These are phyloP conservation scores for Phanerochaete sordida DNA, from an alignment of 768 basidiomycete species.

Conservation along the genomic window DNA sequence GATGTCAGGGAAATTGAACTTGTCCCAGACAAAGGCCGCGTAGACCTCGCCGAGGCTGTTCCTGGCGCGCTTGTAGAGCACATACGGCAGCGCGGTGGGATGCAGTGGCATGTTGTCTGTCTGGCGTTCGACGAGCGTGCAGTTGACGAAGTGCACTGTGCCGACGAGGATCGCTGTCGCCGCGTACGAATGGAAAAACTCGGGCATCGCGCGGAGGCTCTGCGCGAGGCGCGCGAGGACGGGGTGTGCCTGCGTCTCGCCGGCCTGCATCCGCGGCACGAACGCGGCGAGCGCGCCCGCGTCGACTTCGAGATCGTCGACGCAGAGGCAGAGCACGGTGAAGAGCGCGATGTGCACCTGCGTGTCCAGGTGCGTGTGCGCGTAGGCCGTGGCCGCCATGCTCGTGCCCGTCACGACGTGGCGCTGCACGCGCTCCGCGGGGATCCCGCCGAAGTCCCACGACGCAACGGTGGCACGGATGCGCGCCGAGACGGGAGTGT, in stretches of 20 bases:
- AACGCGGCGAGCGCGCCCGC: constrained; percentile 1
- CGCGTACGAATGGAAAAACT: constrained; percentile 26
- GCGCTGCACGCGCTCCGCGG: not conserved
- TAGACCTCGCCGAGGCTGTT: constrained; percentile 34
- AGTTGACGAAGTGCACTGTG: constrained; percentile 32
- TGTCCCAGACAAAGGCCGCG: constrained; percentile 31
- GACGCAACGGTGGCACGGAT: not conserved
- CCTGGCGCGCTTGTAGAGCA: constrained; percentile 21
- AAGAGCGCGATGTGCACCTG: constrained; percentile 13
- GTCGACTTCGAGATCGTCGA: constrained; percentile 11
- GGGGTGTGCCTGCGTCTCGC: constrained; percentile 9
- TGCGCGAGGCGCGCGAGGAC: constrained; percentile 24
- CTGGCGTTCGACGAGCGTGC: constrained; percentile 30
- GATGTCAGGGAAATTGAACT: constrained; percentile 26
- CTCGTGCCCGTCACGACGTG: constrained; percentile 1
- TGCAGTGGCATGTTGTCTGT: constrained; percentile 25
- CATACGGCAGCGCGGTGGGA: constrained; percentile 22
- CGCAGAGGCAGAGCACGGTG: not conserved
- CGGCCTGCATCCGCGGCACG: not conserved
- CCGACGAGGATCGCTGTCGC: constrained; percentile 33
- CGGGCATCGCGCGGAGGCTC: constrained; percentile 25
- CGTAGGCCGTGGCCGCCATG: constrained; percentile 1
- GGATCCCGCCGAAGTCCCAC: not conserved
- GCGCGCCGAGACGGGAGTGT: not conserved
- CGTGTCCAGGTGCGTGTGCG: constrained; percentile 1